Conservation (phyloP, 139 green algal genomes). For the Picocystis salinarum region DNA sequence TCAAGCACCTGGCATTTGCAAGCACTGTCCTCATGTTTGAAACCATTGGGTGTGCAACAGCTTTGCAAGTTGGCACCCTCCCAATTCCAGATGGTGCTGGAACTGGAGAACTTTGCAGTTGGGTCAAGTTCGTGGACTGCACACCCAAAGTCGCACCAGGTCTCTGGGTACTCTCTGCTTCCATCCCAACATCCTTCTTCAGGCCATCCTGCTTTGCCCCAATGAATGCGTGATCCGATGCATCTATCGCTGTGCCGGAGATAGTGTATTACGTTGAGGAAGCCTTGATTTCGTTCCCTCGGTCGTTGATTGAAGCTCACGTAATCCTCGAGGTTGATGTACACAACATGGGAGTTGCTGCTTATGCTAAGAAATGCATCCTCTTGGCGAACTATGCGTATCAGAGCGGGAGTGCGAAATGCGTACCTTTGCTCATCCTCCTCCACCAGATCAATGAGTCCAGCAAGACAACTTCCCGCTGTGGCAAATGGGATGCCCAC, state of each 20-base stretch:
- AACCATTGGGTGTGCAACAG: too few species aligned
- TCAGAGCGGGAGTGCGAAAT: constrained; percentile 25
- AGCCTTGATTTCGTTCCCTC: constrained; percentile 5
- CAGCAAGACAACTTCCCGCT: constrained; percentile 17
- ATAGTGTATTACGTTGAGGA: constrained; percentile 1
- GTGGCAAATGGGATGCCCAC: constrained; percentile 17
- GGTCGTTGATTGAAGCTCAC: neutral
- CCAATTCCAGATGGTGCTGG: constrained; percentile 36
- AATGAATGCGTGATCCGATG: constrained; percentile 52
- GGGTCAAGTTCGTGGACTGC: constrained; percentile 46
- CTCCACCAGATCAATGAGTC: constrained; percentile 2
- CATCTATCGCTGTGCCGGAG: constrained; percentile 17
- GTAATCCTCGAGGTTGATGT: constrained; percentile 57
- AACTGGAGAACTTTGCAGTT: constrained; percentile 34
- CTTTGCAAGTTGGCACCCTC: too few species aligned
- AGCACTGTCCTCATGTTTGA: too few species aligned
- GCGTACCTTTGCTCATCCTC: constrained; percentile 7
- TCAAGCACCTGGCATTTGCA: too few species aligned
- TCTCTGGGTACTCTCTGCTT: constrained; percentile 26
- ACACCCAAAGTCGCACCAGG: constrained; percentile 72
- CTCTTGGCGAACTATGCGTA: constrained; percentile 36
- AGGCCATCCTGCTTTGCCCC: constrained; percentile 15
- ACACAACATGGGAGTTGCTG: constrained; percentile 17
- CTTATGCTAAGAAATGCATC: constrained; percentile 27
- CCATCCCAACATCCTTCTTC: constrained; percentile 40